Evolutionary conservation across 495 filamentous ascomycete genomes (phyloP).

Genomic region (Penicillium paradoxum): DNA sequence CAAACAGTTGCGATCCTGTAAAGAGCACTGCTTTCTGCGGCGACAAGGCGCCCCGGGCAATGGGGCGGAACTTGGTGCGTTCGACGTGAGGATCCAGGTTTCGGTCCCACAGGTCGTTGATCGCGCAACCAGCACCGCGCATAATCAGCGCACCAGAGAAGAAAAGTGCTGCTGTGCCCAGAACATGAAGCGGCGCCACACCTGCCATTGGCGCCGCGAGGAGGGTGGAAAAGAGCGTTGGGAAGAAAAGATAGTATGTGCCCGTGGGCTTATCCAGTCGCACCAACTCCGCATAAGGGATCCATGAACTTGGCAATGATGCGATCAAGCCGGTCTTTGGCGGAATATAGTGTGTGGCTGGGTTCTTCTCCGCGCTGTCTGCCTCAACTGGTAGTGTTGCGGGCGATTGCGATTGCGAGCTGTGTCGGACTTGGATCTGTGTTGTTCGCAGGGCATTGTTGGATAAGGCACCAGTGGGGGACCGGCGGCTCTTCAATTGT

Average conservation of each 20-base stretch:
- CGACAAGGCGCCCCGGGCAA: constrained; percentile 78
- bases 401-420: constrained; percentile 9
- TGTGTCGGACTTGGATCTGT: constrained; percentile 2
- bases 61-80: constrained; percentile 80
- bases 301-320: constrained; percentile 63
- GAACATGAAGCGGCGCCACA: constrained; percentile 59
- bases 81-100: constrained; percentile 88
- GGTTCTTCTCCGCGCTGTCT: constrained; percentile 6
- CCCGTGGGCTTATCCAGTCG: constrained; percentile 93
- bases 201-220: constrained; percentile 41
- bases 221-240: constrained; percentile 86
- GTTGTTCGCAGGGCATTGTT: background rate
- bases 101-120: constrained; percentile 97
- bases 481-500: background rate
- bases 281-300: constrained; percentile 91
- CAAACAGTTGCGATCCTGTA: constrained; percentile 72
- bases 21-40: constrained; percentile 73
- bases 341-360: constrained; percentile 50
- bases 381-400: background rate
- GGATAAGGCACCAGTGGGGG: background rate
- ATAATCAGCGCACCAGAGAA: constrained; percentile 85
- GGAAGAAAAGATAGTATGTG: constrained; percentile 93
- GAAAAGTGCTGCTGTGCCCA: constrained; percentile 72
- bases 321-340: constrained; percentile 76
- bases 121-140: constrained; percentile 96